Evolutionary conservation across 2,329 filamentous ascomycete species (phyloP).

Genomic region (Paecilomyces formosus): DNA sequence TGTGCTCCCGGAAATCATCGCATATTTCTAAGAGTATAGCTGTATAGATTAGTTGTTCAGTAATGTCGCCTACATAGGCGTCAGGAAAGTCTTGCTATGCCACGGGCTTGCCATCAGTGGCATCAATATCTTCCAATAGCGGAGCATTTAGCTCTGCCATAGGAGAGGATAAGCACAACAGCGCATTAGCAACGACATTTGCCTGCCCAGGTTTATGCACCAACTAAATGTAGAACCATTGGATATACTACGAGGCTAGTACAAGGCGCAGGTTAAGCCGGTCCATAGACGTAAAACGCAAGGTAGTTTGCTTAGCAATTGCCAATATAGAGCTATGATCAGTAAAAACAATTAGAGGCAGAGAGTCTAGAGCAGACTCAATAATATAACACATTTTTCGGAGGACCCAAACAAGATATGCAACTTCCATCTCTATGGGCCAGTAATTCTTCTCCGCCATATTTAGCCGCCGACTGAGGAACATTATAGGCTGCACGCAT

Average conservation of each 20-base stretch:
- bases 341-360: neutral
- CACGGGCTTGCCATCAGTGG: too few relatives aligned
- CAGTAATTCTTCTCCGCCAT: neutral
- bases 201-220: neutral
- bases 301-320: neutral
- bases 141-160: neutral
- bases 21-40: neutral
- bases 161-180: neutral
- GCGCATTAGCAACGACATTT: neutral
- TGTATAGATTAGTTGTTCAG: neutral
- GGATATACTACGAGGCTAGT: neutral
- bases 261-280: neutral
- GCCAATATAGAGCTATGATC: neutral
- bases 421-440: neutral
- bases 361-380: neutral
- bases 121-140: neutral
- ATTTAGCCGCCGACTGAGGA: neutral
- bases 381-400: neutral
- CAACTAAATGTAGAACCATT: neutral
- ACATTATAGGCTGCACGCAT: neutral
- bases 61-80: neutral
- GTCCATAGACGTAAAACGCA: neutral
- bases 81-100: too few relatives aligned
- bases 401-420: neutral
- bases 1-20: neutral